Evolutionary conservation across 2,329 filamentous ascomycete species (phyloP).

Genomic region (Sphaerulina musiva): DNA sequence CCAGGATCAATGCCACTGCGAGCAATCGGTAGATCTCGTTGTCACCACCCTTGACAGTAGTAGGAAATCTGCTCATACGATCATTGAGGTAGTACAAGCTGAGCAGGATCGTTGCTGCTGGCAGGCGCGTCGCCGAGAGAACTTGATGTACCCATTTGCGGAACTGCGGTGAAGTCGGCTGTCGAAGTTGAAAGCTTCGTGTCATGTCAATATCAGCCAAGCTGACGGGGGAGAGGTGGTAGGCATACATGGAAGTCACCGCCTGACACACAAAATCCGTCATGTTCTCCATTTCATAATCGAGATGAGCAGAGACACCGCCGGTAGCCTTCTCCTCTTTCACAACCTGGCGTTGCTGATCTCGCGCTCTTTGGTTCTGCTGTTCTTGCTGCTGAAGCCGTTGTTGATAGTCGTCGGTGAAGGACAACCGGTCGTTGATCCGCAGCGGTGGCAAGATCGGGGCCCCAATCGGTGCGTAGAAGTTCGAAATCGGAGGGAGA

Average conservation of each 20-base stretch:
- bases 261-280: constrained; percentile 90
- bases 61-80: constrained; percentile 51
- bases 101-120: constrained; percentile 83
- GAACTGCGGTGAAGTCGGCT: constrained; percentile 63
- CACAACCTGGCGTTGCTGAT: constrained; percentile 36
- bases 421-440: constrained; percentile 36
- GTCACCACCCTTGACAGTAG: constrained; percentile 40
- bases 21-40: constrained; percentile 81
- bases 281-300: constrained; percentile 96
- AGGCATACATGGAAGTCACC: constrained; percentile 64
- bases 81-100: constrained; percentile 85
- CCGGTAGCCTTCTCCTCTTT: constrained; percentile 66
- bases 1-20: constrained; percentile 75
- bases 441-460: constrained; percentile 45
- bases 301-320: constrained; percentile 86
- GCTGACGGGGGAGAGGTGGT: constrained; percentile 50
- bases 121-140: constrained; percentile 79
- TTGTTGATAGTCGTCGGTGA: constrained; percentile 36
- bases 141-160: constrained; percentile 90
- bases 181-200: constrained; percentile 57
- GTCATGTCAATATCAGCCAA: constrained; percentile 57
- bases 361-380: constrained; percentile 28
- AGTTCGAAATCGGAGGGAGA: constrained; percentile 33
- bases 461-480: constrained; percentile 42
- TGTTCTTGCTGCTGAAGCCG: constrained; percentile 37